A percentile compares a stretch with the other conserved stretches of the same genome.
These are phyloP conservation scores for Mrakia frigida DNA, from an alignment of 768 basidiomycete genomes.

Conservation along the genomic window DNA sequence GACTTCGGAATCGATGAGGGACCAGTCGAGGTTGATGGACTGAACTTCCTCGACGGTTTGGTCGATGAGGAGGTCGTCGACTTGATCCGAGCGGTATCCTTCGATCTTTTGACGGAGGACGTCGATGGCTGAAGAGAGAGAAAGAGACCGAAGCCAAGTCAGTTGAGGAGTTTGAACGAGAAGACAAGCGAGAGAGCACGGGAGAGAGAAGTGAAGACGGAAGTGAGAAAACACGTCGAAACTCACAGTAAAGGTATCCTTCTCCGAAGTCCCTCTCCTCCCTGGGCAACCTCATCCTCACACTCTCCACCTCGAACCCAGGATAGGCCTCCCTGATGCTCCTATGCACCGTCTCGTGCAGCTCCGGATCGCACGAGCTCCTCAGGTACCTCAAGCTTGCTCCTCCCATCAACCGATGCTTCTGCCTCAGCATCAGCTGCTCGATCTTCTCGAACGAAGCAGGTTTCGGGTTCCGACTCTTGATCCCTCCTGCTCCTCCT, in stretches of 20 bases:
- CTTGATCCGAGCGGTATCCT: constrained; percentile 44
- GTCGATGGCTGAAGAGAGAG: not conserved
- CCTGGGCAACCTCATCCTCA: constrained; percentile 59
- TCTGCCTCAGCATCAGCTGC: constrained; percentile 14
- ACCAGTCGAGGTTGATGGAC: constrained; percentile 81
- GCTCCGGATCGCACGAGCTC: constrained; percentile 63
- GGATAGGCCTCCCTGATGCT: constrained; percentile 55
- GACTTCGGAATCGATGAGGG: constrained; percentile 71
- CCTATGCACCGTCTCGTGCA: constrained; percentile 60
- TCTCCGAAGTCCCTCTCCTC: constrained; percentile 74
- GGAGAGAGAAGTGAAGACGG: not conserved
- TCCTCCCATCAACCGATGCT: constrained; percentile 12
- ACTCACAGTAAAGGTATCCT: constrained; percentile 65
- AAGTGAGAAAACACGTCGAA: constrained; percentile 17
- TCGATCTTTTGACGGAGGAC: constrained; percentile 26
- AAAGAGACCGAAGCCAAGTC: too few relatives aligned
- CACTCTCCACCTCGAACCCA: constrained; percentile 59
- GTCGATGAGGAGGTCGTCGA: constrained; percentile 46
- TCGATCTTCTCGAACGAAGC: constrained; percentile 5
- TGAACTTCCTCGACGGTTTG: constrained; percentile 57
- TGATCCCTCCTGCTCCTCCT: not conserved
- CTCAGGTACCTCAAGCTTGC: constrained; percentile 56
- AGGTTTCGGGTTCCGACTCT: constrained; percentile 5
- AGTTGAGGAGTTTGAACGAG: too few relatives aligned
- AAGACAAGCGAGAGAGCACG: not conserved